Evolutionary conservation across 148 eudicot genomes (phyloP).

Genomic region (Dysphania ambrosioides): DNA sequence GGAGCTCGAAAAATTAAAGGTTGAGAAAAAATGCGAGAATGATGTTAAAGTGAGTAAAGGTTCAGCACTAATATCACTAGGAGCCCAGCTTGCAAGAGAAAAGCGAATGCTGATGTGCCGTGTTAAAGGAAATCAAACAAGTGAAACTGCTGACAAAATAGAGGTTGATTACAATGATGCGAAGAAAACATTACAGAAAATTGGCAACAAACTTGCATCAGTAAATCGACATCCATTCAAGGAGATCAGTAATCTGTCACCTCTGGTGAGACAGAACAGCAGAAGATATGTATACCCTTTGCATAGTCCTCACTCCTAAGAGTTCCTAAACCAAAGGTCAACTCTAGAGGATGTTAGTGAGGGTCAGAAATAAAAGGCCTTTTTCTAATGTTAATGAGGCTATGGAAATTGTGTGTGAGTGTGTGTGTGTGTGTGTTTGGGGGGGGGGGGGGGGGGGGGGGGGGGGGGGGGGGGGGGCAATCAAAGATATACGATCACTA

Average conservation of each 20-base stretch:
- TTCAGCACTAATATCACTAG: constrained; percentile 40
- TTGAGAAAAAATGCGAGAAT: constrained; percentile 15
- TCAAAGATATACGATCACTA: too few relatives aligned
- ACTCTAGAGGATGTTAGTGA: not conserved
- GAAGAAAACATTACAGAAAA: constrained; percentile 29
- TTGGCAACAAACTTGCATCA: constrained; percentile 19
- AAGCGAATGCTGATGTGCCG: constrained; percentile 46
- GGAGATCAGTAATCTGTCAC: constrained; percentile 62
- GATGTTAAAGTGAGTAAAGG: constrained; percentile 25
- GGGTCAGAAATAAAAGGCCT: too few relatives aligned
- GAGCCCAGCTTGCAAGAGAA: constrained; percentile 64
- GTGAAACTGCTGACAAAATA: constrained; percentile 22
- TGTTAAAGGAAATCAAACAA: constrained; percentile 39
- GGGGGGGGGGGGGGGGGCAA: too few relatives aligned
- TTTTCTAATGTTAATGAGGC: too few relatives aligned
- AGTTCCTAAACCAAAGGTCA: constrained; percentile 19
- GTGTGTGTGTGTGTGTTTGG: too few relatives aligned
- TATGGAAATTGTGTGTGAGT: too few relatives aligned
- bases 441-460: not conserved
- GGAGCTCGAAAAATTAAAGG: constrained; percentile 40
- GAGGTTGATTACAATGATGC: constrained; percentile 22
- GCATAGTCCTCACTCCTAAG: constrained; percentile 33
- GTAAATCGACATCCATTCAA: constrained; percentile 51
- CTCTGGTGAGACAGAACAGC: constrained; percentile 48
- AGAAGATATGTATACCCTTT: constrained; percentile 44